These are phyloP conservation scores for Flueggea neowawraea DNA, from an alignment of 441 rosid genomes.

Conservation along the genomic window DNA sequence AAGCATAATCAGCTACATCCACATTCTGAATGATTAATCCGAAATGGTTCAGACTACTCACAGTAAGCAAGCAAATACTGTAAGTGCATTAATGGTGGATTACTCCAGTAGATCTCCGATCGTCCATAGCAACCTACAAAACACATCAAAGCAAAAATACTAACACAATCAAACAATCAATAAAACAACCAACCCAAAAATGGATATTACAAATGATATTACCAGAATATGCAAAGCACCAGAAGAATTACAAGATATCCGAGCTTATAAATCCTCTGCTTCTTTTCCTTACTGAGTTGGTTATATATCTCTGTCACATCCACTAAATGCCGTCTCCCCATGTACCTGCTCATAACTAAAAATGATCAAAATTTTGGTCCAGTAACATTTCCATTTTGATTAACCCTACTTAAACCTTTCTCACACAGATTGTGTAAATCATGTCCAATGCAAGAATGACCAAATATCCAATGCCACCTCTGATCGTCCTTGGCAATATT, in stretches of 20 bases:
- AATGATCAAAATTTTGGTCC: neutral
- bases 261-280: slow-evolving; percentile 64
- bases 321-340: slow-evolving; percentile 45
- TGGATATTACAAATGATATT: slow-evolving; percentile 1
- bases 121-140: slow-evolving; percentile 24
- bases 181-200: neutral
- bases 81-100: neutral
- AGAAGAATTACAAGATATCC: slow-evolving; percentile 50
- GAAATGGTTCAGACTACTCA: neutral
- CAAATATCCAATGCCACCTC: no score
- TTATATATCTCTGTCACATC: slow-evolving; percentile 91
- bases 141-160: neutral
- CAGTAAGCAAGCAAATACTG: neutral
- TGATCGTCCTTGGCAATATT: no score
- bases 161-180: neutral
- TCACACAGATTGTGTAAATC: no score
- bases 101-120: slow-evolving; percentile 12
- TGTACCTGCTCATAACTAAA: slow-evolving; percentile 38
- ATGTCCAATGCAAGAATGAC: no score
- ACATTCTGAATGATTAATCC: no score
- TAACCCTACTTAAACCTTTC: no score
- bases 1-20: no score
- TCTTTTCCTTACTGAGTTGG: slow-evolving; percentile 70
- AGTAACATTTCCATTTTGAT: no score
- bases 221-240: slow-evolving; percentile 73